Evolutionary conservation across 441 rosid species (phyloP), one percentile per base, ranked within the genome.

Genomic region (Gossypium trilobum): DNA sequence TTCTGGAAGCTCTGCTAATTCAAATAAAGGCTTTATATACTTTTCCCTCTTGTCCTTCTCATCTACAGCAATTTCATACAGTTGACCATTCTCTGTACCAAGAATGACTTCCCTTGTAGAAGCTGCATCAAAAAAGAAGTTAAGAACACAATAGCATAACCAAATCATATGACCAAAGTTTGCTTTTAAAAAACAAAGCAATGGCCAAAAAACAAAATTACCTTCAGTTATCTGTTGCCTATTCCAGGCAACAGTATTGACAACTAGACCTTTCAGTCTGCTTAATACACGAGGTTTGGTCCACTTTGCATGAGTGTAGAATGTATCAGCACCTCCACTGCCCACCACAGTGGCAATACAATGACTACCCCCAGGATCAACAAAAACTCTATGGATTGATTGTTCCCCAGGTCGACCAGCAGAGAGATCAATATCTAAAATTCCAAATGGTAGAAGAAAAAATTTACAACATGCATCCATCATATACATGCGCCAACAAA

Each of bases 1-100:
- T 79, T 93, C 92, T 0, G 99, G 97, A 78, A 95, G 97, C 81
- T 95, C 99, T 36, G 78, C 76, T 52, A 95, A 79, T 71, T 93
- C 91, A 81, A 86, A 95, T 55, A 93, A 82, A 77, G 89, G 86
- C 78, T 91, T 95, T 56, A 91, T 77, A 78, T 93, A 89, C 76
- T 95, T 95, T 87, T 95, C 99, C 78, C 84, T 90, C 81, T 93
- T 93, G 79, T 95, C 99, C 83, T 90, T 95, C 86, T 95, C 98
- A 77, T 95, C 99, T 61, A 95, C 98, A 46, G 95, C 84, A 78
- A 95, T 85, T 82, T 93, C 99, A 82, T 84, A 81, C 50, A 95
- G 89, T 78, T 95, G 98, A 72, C 98, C 99, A 78, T 87, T 86
- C 9, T 95, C 92, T 4, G 94, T 91, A 20, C 99, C 97, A 4